Conservation (phyloP, 2,329 filamentous ascomycete species). For the Fusarium sp. region DNA sequence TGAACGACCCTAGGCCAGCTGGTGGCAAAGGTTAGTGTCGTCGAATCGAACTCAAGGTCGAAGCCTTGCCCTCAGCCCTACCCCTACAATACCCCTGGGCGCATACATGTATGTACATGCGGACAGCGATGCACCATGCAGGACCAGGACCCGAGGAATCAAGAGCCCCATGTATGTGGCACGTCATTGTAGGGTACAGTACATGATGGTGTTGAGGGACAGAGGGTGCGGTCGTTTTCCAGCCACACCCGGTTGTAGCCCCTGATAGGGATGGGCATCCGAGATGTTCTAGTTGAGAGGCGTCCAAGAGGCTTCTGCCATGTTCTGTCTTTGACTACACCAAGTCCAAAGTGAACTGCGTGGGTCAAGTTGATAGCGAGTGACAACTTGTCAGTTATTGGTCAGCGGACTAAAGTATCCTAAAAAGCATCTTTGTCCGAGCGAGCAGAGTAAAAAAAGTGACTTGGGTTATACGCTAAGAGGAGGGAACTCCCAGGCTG, state of each 20-base stretch:
- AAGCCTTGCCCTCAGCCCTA: conserved; percentile 46
- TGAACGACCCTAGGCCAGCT: conserved; percentile 44
- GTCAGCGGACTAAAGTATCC: conserved; percentile 5
- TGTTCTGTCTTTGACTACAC: not conserved
- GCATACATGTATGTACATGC: conserved; percentile 32
- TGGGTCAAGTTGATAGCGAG: conserved; percentile 31
- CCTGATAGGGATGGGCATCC: conserved; percentile 29
- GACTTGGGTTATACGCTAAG: conserved; percentile 17
- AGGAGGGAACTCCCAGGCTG: conserved; percentile 3
- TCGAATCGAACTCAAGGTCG: conserved; percentile 40
- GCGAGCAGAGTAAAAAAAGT: conserved; percentile 24
- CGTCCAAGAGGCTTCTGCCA: conserved; percentile 33
- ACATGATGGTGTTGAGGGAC: conserved; percentile 14
- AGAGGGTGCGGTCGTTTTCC: conserved; percentile 10
- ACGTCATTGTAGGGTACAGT: conserved; percentile 35
- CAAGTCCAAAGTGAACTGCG: conserved; percentile 17
- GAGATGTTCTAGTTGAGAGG: conserved; percentile 30
- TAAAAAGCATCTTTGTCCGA: conserved; percentile 17
- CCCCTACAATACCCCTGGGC: conserved; percentile 25
- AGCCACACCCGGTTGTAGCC: conserved; percentile 27
- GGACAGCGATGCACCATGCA: conserved; percentile 31
- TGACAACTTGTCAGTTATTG: conserved; percentile 23
- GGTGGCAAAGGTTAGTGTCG: conserved; percentile 40
- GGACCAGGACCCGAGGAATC: conserved; percentile 25
- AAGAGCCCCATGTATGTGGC: conserved; percentile 33